A percentile compares a stretch with the other conserved stretches of the same genome.
phyloP scores from a whole-genome alignment of 2,329 filamentous ascomycete species.

The Bimuria novae-zelandiae region DNA sequence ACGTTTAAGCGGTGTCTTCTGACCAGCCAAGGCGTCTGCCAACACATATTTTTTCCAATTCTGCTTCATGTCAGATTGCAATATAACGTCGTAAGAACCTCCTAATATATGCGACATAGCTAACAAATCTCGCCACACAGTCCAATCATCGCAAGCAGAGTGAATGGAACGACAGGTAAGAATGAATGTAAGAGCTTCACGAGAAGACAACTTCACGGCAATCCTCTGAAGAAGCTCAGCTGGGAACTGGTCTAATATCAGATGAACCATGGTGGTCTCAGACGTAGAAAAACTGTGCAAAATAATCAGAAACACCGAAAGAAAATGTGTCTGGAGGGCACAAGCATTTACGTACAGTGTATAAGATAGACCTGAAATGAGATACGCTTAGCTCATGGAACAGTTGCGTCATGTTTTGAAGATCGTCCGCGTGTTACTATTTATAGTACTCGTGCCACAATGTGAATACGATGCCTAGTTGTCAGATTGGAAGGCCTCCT shows the following conservation, averaged over 20 bases:
- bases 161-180: constrained; percentile 14
- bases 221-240: constrained; percentile 15
- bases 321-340: too few species aligned
- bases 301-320: too few species aligned
- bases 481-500: too few species aligned
- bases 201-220: constrained; percentile 7
- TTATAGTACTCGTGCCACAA: too few species aligned
- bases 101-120: not conserved
- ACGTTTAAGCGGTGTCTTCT: not conserved
- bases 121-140: constrained; percentile 13
- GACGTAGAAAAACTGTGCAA: too few species aligned
- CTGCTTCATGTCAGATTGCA: not conserved
- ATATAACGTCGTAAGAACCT: not conserved
- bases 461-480: too few species aligned
- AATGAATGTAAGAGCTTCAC: constrained; percentile 10
- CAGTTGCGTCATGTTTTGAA: too few species aligned
- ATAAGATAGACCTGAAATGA: too few species aligned
- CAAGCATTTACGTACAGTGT: too few species aligned
- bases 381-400: too few species aligned
- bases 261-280: too few species aligned
- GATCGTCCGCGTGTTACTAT: too few species aligned
- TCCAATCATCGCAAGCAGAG: constrained; percentile 14
- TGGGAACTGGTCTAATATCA: constrained; percentile 12
- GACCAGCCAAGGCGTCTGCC: not conserved
- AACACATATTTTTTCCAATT: not conserved